Percentiles rank a stretch among this genome's conserved stretches.
phyloP scores from a whole-genome alignment of 768 basidiomycete genomes.

The Agaricus blazei region DNA sequence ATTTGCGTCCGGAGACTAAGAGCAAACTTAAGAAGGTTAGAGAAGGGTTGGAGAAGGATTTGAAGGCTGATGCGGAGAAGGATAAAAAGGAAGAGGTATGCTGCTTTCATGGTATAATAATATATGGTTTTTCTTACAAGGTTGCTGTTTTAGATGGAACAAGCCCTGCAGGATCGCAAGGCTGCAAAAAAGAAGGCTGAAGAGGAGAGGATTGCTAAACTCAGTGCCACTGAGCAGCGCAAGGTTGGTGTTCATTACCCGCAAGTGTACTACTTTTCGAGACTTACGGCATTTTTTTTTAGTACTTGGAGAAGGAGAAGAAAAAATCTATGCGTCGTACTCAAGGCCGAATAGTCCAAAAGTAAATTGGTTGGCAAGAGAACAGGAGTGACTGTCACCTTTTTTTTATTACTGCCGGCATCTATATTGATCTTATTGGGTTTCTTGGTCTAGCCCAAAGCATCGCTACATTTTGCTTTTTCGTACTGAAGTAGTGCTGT shows the following conservation, averaged over 20 bases:
- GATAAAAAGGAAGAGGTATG: slow-evolving; percentile 69
- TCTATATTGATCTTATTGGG: too few species aligned
- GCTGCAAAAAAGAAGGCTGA: slow-evolving; percentile 70
- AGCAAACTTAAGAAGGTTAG: slow-evolving; percentile 69
- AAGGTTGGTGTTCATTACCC: slow-evolving; percentile 43
- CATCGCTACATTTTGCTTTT: too few species aligned
- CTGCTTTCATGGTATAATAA: neutral
- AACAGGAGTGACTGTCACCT: too few species aligned
- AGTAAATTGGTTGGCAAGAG: slow-evolving; percentile 22
- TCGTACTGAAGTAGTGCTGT: too few species aligned
- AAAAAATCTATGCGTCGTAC: slow-evolving; percentile 67
- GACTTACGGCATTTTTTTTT: neutral
- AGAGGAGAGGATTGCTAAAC: slow-evolving; percentile 65
- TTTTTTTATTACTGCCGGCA: too few species aligned
- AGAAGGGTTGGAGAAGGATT: slow-evolving; percentile 62
- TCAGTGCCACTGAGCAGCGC: slow-evolving; percentile 77
- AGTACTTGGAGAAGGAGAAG: slow-evolving; percentile 66
- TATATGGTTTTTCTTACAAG: neutral
- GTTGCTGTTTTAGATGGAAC: slow-evolving; percentile 18
- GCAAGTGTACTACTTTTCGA: neutral
- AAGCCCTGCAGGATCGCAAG: slow-evolving; percentile 63
- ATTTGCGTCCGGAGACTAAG: slow-evolving; percentile 78
- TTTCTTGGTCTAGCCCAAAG: too few species aligned
- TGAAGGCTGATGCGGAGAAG: slow-evolving; percentile 61
- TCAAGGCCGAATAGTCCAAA: slow-evolving; percentile 59